phyloP scores from a whole-genome alignment of 2,329 filamentous ascomycete genomes.

The Fusarium sp. region DNA sequence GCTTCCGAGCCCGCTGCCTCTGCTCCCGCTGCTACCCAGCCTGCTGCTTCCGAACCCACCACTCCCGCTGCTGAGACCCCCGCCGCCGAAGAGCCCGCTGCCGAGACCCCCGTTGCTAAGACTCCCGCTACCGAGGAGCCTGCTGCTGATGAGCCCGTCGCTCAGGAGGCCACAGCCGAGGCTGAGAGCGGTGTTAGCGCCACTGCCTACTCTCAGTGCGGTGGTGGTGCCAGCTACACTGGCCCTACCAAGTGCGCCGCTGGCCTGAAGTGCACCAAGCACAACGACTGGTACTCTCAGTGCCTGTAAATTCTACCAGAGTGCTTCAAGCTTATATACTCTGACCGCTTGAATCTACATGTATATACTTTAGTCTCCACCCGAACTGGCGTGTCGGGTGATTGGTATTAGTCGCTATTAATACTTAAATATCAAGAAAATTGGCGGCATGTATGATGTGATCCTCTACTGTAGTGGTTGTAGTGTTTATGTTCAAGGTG shows the following conservation, averaged over 20 bases:
- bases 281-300: conserved; percentile 50
- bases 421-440: no score
- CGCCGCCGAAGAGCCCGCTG: background rate
- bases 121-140: background rate
- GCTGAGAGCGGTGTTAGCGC: conserved; percentile 4
- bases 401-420: no score
- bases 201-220: conserved; percentile 41
- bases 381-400: background rate
- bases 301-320: conserved; percentile 30
- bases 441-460: no score
- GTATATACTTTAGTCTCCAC: conserved; percentile 22
- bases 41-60: background rate
- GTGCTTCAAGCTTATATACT: no score
- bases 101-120: background rate
- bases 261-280: conserved; percentile 42
- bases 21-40: background rate
- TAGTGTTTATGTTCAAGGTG: no score
- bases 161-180: background rate
- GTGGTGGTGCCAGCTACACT: conserved; percentile 42
- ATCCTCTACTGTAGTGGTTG: no score
- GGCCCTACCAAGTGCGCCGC: conserved; percentile 44
- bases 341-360: background rate
- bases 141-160: background rate
- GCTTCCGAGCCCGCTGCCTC: background rate
- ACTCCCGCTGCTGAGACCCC: background rate